phyloP scores from a whole-genome alignment of 768 basidiomycete species.

The Baorangia bicolor region DNA sequence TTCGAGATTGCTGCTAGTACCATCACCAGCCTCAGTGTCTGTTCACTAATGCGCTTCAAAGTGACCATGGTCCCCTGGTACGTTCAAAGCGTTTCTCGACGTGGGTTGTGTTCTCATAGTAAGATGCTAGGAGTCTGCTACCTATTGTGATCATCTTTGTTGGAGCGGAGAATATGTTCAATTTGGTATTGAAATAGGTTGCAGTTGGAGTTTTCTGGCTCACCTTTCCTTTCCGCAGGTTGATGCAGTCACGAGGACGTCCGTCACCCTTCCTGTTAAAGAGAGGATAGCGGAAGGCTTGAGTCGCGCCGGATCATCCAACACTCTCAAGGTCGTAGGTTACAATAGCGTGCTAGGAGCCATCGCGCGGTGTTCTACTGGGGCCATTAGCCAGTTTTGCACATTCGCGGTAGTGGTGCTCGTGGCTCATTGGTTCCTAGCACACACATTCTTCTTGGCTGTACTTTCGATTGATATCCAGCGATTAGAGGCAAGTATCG shows the following conservation, averaged over 20 bases:
- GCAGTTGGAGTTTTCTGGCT: conserved; percentile 15
- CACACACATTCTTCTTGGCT: conserved; percentile 93
- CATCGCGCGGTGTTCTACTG: conserved; percentile 70
- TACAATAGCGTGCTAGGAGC: conserved; percentile 80
- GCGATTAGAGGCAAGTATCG: conserved; percentile 68
- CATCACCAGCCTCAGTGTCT: conserved; percentile 90
- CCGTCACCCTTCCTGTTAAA: conserved; percentile 84
- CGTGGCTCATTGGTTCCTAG: conserved; percentile 95
- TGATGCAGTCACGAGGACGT: conserved; percentile 80
- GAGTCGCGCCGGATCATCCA: conserved; percentile 85
- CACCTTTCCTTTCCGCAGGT: conserved; percentile 49
- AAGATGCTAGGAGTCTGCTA: conserved; percentile 65
- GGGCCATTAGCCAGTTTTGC: conserved; percentile 90
- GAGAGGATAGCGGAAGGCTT: conserved; percentile 90
- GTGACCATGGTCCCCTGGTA: conserved; percentile 90
- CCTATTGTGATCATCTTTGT: conserved; percentile 95
- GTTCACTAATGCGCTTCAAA: conserved; percentile 84
- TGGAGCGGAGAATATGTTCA: conserved; percentile 97
- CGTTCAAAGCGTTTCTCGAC: conserved; percentile 21
- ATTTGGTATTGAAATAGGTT: conserved; percentile 57
- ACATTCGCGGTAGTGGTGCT: conserved; percentile 91
- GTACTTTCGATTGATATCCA: conserved; percentile 96
- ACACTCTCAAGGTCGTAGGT: conserved; percentile 86
- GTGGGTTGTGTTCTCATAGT: conserved; percentile 6
- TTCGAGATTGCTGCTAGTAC: conserved; percentile 92